These are phyloP conservation scores for Pseudocohnilembus persalinus DNA, from an alignment of 169 alveolate species.

Conservation along the genomic window DNA sequence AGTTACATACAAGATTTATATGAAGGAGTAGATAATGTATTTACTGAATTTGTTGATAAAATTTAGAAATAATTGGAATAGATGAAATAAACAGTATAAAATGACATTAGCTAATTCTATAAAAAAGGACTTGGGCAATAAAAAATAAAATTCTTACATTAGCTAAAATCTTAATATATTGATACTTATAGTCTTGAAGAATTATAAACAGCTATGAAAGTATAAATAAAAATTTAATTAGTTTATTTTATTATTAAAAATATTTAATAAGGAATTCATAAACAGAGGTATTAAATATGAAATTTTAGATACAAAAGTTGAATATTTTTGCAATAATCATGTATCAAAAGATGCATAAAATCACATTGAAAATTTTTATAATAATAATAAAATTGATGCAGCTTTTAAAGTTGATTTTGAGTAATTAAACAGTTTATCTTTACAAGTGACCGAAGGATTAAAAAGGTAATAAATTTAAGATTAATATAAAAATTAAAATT, in stretches of 20 bases:
- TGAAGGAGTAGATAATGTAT: constrained; percentile 4
- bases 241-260: too few species aligned
- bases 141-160: constrained; percentile 1
- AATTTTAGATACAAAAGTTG: constrained; percentile 6
- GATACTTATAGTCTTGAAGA: constrained; percentile 1
- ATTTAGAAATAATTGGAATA: neutral
- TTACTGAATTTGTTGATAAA: constrained; percentile 1
- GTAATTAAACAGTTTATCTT: neutral
- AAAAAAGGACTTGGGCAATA: neutral
- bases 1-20: constrained; percentile 6
- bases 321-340: neutral
- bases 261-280: neutral
- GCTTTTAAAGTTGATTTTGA: neutral
- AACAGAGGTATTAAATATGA: constrained; percentile 15
- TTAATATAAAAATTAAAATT: too few species aligned
- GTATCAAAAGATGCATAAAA: neutral
- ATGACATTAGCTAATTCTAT: neutral
- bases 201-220: neutral
- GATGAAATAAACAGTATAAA: neutral
- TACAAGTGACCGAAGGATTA: neutral
- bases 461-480: neutral
- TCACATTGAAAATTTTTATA: neutral
- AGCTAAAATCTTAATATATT: neutral
- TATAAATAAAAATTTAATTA: too few species aligned
- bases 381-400: neutral